Evolutionary conservation across 1,284 basidiomycete genomes (phyloP).

Genomic region (Flammula alnicola): DNA sequence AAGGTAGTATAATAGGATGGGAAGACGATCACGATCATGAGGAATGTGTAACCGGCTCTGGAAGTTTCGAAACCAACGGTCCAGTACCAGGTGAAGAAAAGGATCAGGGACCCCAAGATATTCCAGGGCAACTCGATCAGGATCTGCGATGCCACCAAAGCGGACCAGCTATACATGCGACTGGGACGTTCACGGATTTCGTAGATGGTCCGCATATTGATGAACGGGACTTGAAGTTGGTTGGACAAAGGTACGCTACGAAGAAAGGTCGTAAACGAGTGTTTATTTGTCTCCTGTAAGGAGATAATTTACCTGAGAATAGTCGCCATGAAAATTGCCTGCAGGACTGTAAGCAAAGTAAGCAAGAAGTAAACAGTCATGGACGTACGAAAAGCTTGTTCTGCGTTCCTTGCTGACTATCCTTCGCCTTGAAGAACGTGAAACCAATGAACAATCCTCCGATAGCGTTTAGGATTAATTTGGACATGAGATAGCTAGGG

Average conservation of each 20-base stretch:
- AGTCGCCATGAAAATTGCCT: slow-evolving; percentile 51
- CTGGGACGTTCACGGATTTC: slow-evolving; percentile 76
- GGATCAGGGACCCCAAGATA: slow-evolving; percentile 58
- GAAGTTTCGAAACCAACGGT: slow-evolving; percentile 51
- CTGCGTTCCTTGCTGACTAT: too few relatives aligned
- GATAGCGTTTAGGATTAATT: slow-evolving; percentile 62
- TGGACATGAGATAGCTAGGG: slow-evolving; percentile 78
- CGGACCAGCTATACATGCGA: slow-evolving; percentile 84
- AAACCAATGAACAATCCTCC: slow-evolving; percentile 63
- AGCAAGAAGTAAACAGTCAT: neutral
- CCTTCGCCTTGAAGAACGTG: slow-evolving; percentile 71
- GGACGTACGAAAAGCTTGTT: slow-evolving; percentile 75
- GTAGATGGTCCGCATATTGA: slow-evolving; percentile 58
- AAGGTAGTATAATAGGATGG: slow-evolving; percentile 56
- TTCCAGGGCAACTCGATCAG: slow-evolving; percentile 71
- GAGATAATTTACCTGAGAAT: slow-evolving; percentile 38
- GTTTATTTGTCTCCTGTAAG: too few relatives aligned
- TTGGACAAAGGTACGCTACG: slow-evolving; percentile 44
- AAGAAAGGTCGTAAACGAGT: too few relatives aligned
- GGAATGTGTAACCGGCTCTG: slow-evolving; percentile 60
- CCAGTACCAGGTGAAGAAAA: slow-evolving; percentile 59
- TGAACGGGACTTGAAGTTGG: slow-evolving; percentile 50
- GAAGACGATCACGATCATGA: slow-evolving; percentile 51
- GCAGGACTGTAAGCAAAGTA: neutral
- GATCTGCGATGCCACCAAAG: slow-evolving; percentile 66